Percentiles rank a stretch among this genome's conserved stretches.
Conservation (phyloP, 2,329 filamentous ascomycete species). For the Westerdykella sp. region DNA sequence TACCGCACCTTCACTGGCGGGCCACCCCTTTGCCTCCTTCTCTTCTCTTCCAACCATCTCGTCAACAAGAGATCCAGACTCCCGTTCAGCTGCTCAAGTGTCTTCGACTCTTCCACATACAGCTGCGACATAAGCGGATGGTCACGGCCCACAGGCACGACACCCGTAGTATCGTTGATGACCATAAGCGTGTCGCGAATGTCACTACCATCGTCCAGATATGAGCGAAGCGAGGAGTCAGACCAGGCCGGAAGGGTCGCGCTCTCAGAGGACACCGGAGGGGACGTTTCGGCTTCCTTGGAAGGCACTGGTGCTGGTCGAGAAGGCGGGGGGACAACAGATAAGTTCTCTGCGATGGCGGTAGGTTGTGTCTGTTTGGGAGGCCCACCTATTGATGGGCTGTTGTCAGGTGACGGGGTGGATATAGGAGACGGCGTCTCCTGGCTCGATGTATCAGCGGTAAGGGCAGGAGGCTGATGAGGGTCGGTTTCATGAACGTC, state of each 20-base stretch:
- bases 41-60: slow-evolving; percentile 60
- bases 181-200: slow-evolving; percentile 86
- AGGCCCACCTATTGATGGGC: slow-evolving; percentile 23
- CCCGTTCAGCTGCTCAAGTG: slow-evolving; percentile 79
- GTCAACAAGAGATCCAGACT: slow-evolving; percentile 84
- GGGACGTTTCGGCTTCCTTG: slow-evolving; percentile 21
- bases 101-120: slow-evolving; percentile 81
- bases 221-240: slow-evolving; percentile 75
- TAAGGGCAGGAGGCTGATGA: slow-evolving; percentile 56
- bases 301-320: slow-evolving; percentile 34
- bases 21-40: slow-evolving; percentile 11
- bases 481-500: slow-evolving; percentile 25
- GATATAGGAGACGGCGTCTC: slow-evolving; percentile 43
- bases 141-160: slow-evolving; percentile 71
- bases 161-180: slow-evolving; percentile 85
- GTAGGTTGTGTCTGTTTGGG: slow-evolving; percentile 18
- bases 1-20: no score
- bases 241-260: slow-evolving; percentile 68
- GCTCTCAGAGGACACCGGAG: slow-evolving; percentile 36
- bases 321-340: slow-evolving; percentile 24
- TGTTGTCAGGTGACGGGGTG: slow-evolving; percentile 30
- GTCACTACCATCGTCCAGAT: slow-evolving; percentile 83
- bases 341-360: slow-evolving; percentile 13
- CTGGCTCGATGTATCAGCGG: slow-evolving; percentile 65
- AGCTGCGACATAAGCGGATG: slow-evolving; percentile 76